Percentiles rank a stretch among this genome's conserved stretches.
phyloP scores from a whole-genome alignment of 768 basidiomycete genomes.

The Kwoniella botswanensis region DNA sequence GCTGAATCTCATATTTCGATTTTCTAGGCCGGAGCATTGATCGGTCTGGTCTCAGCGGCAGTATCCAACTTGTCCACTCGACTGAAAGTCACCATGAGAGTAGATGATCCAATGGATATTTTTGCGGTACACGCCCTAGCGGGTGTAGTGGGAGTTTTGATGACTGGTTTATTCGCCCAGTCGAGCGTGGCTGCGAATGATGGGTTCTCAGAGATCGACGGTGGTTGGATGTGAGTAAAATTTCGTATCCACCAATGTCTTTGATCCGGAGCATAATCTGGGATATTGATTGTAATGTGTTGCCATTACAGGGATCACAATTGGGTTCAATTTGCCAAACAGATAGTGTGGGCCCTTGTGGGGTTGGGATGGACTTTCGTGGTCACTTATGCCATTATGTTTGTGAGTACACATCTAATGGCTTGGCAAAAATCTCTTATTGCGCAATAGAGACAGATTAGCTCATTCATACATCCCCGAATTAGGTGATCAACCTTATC shows the following conservation, averaged over 20 bases:
- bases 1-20: slow-evolving; percentile 60
- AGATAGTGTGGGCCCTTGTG: slow-evolving; percentile 65
- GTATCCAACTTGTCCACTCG: slow-evolving; percentile 95
- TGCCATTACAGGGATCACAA: slow-evolving; percentile 50
- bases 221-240: slow-evolving; percentile 74
- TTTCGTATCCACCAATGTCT: background rate
- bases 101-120: slow-evolving; percentile 67
- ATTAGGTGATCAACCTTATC: slow-evolving; percentile 77
- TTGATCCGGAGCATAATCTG: slow-evolving; percentile 61
- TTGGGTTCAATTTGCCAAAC: slow-evolving; percentile 77
- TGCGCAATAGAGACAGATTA: background rate
- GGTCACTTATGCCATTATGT: slow-evolving; percentile 56
- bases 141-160: slow-evolving; percentile 61
- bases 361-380: slow-evolving; percentile 58
- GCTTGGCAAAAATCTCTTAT: background rate
- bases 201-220: slow-evolving; percentile 67
- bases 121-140: slow-evolving; percentile 68
- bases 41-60: slow-evolving; percentile 82
- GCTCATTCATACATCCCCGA: background rate
- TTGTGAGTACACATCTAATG: slow-evolving; percentile 29
- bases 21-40: slow-evolving; percentile 71
- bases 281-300: background rate
- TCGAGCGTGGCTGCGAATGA: slow-evolving; percentile 78
- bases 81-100: slow-evolving; percentile 73
- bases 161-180: slow-evolving; percentile 86